phyloP scores from a whole-genome alignment of 805 yeast species.

The Middelhovenomyces tepae region DNA sequence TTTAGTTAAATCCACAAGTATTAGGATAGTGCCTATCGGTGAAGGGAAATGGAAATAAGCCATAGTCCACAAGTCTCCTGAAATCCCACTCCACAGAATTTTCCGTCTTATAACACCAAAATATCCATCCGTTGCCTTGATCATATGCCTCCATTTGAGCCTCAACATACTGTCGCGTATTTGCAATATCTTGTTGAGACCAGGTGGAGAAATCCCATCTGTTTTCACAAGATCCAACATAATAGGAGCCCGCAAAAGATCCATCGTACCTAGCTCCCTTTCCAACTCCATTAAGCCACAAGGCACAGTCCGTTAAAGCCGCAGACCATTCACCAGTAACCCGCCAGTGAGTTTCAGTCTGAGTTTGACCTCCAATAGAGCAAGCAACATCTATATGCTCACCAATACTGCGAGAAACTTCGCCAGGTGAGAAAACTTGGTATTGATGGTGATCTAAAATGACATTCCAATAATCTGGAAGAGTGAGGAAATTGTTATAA shows the following conservation, averaged over 20 bases:
- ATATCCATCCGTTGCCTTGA: conserved; percentile 72
- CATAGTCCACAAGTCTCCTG: conserved; percentile 44
- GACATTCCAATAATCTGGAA: conserved; percentile 49
- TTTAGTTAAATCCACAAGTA: conserved; percentile 57
- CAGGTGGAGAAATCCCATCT: conserved; percentile 43
- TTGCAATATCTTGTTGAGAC: conserved; percentile 46
- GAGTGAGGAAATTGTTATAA: conserved; percentile 52
- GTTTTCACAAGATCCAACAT: conserved; percentile 55
- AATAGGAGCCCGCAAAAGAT: conserved; percentile 32
- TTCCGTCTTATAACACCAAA: conserved; percentile 94
- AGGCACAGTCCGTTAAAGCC: conserved; percentile 85
- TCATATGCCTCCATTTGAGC: conserved; percentile 86
- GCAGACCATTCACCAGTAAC: conserved; percentile 86
- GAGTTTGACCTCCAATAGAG: conserved; percentile 38
- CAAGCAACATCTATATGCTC: conserved; percentile 53
- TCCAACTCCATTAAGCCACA: conserved; percentile 82
- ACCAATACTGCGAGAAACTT: conserved; percentile 50
- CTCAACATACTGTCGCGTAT: conserved; percentile 66
- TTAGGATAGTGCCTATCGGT: conserved; percentile 56
- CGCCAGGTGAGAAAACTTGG: conserved; percentile 66
- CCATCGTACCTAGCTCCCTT: conserved; percentile 78
- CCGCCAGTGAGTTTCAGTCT: conserved; percentile 57
- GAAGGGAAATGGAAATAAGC: conserved; percentile 76
- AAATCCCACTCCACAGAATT: conserved; percentile 79
- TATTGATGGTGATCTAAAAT: conserved; percentile 85